Percentiles rank a stretch among this genome's conserved stretches.
These are phyloP conservation scores for Citeromyces hawaiiensis DNA, from an alignment of 1,139 yeast species.

Conservation along the genomic window DNA sequence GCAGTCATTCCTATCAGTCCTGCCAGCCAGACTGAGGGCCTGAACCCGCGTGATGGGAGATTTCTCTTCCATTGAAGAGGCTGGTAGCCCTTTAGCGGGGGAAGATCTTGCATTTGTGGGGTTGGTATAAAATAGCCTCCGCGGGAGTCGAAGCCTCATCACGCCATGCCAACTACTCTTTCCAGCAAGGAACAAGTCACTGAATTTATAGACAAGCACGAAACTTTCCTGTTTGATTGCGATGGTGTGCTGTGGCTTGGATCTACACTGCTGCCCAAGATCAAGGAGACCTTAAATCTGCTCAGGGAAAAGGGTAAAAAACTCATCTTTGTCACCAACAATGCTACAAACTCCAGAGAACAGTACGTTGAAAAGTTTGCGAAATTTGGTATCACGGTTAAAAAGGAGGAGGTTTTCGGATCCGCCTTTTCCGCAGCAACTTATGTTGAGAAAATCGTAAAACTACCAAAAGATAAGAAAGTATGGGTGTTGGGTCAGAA, in stretches of 20 bases:
- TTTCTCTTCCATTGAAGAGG: constrained; percentile 86
- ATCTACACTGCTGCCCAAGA: constrained; percentile 55
- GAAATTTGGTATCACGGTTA: constrained; percentile 54
- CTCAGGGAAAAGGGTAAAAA: constrained; percentile 44
- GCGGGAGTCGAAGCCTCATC: neutral
- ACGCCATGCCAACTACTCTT: constrained; percentile 23
- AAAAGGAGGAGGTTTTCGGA: constrained; percentile 72
- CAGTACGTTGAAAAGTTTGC: constrained; percentile 68
- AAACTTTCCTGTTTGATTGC: constrained; percentile 82
- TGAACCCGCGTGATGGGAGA: constrained; percentile 73
- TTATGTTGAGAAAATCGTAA: constrained; percentile 63
- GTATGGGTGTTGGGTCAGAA: constrained; percentile 78
- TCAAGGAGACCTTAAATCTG: constrained; percentile 48
- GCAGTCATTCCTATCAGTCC: constrained; percentile 50
- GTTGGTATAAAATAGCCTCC: neutral
- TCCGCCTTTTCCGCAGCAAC: constrained; percentile 88
- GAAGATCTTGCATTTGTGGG: constrained; percentile 48
- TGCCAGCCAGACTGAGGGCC: constrained; percentile 61
- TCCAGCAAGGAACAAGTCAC: constrained; percentile 31
- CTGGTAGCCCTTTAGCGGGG: constrained; percentile 81
- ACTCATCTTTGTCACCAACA: constrained; percentile 84
- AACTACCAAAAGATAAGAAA: constrained; percentile 55
- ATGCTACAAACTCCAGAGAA: constrained; percentile 78
- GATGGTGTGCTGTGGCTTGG: constrained; percentile 95
- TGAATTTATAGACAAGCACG: constrained; percentile 47